Conservation (phyloP, 495 filamentous ascomycete genomes). For the Daldinia grandis region DNA sequence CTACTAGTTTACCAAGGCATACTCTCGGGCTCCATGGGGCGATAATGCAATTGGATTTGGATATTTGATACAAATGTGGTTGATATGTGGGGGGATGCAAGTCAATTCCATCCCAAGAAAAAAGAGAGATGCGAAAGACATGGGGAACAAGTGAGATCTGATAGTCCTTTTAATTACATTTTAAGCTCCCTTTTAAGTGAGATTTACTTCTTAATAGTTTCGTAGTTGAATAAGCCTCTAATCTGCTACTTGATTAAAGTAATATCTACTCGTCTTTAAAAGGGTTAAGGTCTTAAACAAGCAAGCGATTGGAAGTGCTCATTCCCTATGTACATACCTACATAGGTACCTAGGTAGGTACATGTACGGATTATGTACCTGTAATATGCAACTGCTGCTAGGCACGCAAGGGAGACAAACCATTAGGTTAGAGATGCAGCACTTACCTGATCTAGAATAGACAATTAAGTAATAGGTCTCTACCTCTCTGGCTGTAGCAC, state of each 20-base stretch:
- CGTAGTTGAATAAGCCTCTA: neutral
- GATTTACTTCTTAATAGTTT: neutral
- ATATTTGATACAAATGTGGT: constrained; percentile 16
- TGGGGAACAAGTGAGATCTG: constrained; percentile 14
- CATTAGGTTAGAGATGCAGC: constrained; percentile 2
- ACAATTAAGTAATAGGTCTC: constrained; percentile 18
- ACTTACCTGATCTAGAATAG: constrained; percentile 26
- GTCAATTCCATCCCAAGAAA: constrained; percentile 1
- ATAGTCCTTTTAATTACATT: constrained; percentile 26
- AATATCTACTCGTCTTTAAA: neutral
- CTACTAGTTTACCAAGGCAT: constrained; percentile 1
- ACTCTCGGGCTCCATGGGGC: neutral
- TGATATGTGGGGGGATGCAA: constrained; percentile 33
- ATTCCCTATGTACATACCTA: neutral
- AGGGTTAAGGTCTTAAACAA: neutral
- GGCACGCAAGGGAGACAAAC: constrained; percentile 13
- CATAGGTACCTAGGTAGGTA: constrained; percentile 2
- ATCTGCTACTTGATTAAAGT: neutral
- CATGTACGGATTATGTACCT: too few relatives aligned
- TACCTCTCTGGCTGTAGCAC: constrained; percentile 4
- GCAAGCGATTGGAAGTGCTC: neutral
- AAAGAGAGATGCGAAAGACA: constrained; percentile 8
- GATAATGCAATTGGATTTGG: neutral
- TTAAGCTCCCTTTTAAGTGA: neutral
- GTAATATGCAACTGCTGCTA: neutral